Conservation (phyloP, 805 yeast species). For the Saccharomycopsis oosterbeekiorum region DNA sequence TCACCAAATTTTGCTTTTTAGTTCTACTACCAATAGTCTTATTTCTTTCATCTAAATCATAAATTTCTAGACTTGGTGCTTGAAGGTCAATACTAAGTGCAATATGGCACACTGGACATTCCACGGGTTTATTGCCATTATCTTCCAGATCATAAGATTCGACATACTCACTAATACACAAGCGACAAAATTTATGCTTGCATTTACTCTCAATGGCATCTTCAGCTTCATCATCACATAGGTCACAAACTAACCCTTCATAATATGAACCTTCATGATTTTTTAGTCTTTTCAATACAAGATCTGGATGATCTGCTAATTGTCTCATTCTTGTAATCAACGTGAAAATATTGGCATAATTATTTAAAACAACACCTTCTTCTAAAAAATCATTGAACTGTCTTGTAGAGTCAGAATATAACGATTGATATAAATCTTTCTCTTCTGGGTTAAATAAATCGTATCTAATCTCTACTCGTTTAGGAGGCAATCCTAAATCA, state of each 20-base stretch:
- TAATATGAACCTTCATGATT: constrained; percentile 25
- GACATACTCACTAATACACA: constrained; percentile 84
- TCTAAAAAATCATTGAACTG: constrained; percentile 88
- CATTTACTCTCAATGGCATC: constrained; percentile 94
- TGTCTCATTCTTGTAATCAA: constrained; percentile 96
- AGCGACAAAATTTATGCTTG: constrained; percentile 86
- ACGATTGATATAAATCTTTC: constrained; percentile 79
- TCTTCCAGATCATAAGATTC: constrained; percentile 50
- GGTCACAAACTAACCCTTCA: constrained; percentile 65
- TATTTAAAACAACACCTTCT: constrained; percentile 91
- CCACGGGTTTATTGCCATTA: constrained; percentile 35
- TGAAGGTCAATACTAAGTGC: constrained; percentile 82
- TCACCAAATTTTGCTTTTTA: constrained; percentile 59
- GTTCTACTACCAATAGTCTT: constrained; percentile 29
- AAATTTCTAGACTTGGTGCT: constrained; percentile 75
- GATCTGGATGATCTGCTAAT: constrained; percentile 95
- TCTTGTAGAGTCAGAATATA: constrained; percentile 79
- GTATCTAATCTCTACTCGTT: constrained; percentile 79
- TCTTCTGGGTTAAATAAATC: constrained; percentile 92
- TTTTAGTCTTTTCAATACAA: constrained; percentile 67
- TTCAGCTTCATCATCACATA: constrained; percentile 97
- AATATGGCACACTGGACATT: constrained; percentile 96
- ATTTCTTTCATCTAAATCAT: constrained; percentile 35
- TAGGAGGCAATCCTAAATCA: constrained; percentile 94
- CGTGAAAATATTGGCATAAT: constrained; percentile 94